phyloP scores from a whole-genome alignment of 1,284 basidiomycete genomes.

The Tilletia setariae region DNA sequence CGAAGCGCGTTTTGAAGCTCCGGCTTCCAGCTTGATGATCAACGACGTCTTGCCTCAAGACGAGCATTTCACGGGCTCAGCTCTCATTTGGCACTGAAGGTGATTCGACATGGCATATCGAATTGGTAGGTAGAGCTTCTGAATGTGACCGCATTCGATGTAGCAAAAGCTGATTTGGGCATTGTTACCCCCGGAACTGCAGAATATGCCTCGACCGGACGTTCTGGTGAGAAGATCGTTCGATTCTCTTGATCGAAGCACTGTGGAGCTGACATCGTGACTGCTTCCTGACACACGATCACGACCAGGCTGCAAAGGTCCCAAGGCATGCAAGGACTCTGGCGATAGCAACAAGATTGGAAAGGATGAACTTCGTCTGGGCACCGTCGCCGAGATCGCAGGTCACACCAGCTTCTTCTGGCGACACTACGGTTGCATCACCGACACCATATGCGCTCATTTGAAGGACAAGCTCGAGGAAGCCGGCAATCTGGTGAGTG shows the following conservation, averaged over 20 bases:
- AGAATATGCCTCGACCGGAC: not conserved
- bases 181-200: not conserved
- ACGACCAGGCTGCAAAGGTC: conserved; percentile 4
- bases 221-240: not conserved
- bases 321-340: conserved; percentile 11
- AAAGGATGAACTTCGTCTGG: conserved; percentile 9
- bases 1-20: too few species aligned
- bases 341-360: conserved; percentile 5
- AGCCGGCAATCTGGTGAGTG: not conserved
- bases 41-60: too few species aligned
- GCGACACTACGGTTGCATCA: conserved; percentile 11
- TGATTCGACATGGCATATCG: conserved; percentile 9
- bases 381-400: not conserved
- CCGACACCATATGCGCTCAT: not conserved
- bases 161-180: not conserved
- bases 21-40: too few species aligned
- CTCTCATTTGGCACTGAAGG: not conserved
- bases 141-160: not conserved
- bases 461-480: not conserved
- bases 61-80: not conserved
- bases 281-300: not conserved
- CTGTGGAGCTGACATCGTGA: too few species aligned
- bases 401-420: conserved; percentile 4
- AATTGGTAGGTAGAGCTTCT: not conserved
- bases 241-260: too few species aligned